phyloP scores from a whole-genome alignment of 2,329 filamentous ascomycete genomes.

The Epichloe bromicola region DNA sequence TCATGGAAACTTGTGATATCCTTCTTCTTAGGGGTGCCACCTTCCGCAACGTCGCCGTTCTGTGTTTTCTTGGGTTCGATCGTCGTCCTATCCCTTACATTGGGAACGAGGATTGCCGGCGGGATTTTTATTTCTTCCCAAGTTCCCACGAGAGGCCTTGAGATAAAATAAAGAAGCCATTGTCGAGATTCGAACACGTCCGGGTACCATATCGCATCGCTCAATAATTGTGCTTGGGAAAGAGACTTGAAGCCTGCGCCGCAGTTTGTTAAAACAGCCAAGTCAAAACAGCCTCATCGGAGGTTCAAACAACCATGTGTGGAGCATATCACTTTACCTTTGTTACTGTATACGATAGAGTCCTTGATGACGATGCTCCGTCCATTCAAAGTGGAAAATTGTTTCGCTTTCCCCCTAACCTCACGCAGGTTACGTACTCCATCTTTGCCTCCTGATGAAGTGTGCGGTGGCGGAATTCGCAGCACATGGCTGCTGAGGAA shows the following conservation, averaged over 20 bases:
- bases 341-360: conserved; percentile 85
- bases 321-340: conserved; percentile 43
- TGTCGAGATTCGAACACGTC: conserved; percentile 80
- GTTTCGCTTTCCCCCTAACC: conserved; percentile 85
- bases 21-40: conserved; percentile 52
- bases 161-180: conserved; percentile 96
- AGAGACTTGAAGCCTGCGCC: conserved; percentile 72
- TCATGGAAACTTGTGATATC: conserved; percentile 86
- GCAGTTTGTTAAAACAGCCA: not conserved
- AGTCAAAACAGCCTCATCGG: not conserved
- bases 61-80: conserved; percentile 23
- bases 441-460: conserved; percentile 42
- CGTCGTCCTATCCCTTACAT: conserved; percentile 25
- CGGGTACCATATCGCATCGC: conserved; percentile 77
- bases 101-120: conserved; percentile 46
- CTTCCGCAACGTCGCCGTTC: conserved; percentile 28
- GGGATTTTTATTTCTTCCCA: conserved; percentile 65
- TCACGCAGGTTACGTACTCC: conserved; percentile 58
- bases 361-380: conserved; percentile 92
- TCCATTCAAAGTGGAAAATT: conserved; percentile 86
- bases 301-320: not conserved
- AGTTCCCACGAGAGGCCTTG: conserved; percentile 69
- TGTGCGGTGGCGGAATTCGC: conserved; percentile 52
- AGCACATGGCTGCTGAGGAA: conserved; percentile 95
- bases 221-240: conserved; percentile 76